phyloP scores from a whole-genome alignment of 257 asterid species.

The Solanum lignicaule region DNA sequence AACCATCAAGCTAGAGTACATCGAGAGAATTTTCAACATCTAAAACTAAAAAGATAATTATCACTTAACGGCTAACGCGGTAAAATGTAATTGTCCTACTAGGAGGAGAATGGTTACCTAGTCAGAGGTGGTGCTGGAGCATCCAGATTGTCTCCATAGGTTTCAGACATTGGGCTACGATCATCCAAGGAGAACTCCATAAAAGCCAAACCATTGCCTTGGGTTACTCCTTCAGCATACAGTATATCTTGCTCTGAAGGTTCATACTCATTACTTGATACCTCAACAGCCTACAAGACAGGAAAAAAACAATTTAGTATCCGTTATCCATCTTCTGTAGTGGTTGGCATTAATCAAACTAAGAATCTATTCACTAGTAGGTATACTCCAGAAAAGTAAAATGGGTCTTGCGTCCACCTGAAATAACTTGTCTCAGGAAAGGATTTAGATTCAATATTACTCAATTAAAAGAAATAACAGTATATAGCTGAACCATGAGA shows the following conservation, averaged over 20 bases:
- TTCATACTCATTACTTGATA: conserved; percentile 12
- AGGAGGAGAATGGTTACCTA: neutral
- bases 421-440: neutral
- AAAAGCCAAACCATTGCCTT: conserved; percentile 16
- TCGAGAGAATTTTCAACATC: neutral
- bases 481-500: neutral
- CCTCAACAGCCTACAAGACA: conserved; percentile 3
- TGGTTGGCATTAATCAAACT: neutral
- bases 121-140: conserved; percentile 11
- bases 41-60: neutral
- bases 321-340: neutral
- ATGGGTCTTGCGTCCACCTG: neutral
- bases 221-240: conserved; percentile 17
- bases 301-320: neutral
- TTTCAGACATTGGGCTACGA: conserved; percentile 17
- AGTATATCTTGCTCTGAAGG: conserved; percentile 21
- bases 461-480: neutral
- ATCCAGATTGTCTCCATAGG: conserved; percentile 9
- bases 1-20: neutral
- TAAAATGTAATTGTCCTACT: neutral
- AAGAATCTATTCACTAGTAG: neutral
- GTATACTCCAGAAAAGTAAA: neutral
- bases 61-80: neutral
- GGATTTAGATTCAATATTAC: neutral
- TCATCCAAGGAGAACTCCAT: conserved; percentile 18